Evolutionary conservation across 2,329 filamentous ascomycete genomes (phyloP).

Genomic region (Teratosphaeriaceae sp.): DNA sequence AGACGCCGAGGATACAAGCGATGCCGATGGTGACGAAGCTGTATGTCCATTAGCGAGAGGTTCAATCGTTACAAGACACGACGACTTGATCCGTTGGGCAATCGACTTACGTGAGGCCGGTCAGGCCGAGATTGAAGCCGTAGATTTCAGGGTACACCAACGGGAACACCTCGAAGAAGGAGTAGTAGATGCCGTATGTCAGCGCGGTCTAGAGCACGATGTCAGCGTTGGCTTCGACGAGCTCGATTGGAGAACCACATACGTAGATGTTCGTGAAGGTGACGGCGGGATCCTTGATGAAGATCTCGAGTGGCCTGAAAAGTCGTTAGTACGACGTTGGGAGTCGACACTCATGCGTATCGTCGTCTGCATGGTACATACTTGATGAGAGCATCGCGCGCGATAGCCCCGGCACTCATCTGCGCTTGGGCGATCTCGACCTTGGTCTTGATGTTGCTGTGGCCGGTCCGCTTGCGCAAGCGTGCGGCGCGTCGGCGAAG

Average conservation of each 20-base stretch:
- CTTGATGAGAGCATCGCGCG: slow-evolving; percentile 53
- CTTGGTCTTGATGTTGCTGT: slow-evolving; percentile 49
- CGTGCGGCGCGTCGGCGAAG: slow-evolving; percentile 54
- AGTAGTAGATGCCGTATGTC: slow-evolving; percentile 55
- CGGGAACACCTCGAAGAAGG: slow-evolving; percentile 61
- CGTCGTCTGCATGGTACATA: no score
- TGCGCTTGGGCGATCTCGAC: slow-evolving; percentile 55
- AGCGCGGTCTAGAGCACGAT: slow-evolving; percentile 35
- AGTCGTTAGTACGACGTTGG: no score
- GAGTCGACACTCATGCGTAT: no score
- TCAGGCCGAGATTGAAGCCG: slow-evolving; percentile 45
- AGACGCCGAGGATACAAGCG: slow-evolving; percentile 10
- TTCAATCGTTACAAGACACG: no score
- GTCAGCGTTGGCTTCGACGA: background rate
- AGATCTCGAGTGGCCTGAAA: slow-evolving; percentile 50
- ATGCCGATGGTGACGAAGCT: slow-evolving; percentile 24
- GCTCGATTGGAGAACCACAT: background rate
- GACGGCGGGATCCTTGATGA: slow-evolving; percentile 22
- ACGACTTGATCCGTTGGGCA: no score
- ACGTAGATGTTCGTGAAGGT: background rate
- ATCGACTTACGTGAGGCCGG: slow-evolving; percentile 26
- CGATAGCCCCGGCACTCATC: slow-evolving; percentile 40
- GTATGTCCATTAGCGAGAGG: no score
- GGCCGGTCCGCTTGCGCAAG: slow-evolving; percentile 53
- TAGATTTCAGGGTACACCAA: slow-evolving; percentile 52